A percentile compares a stretch with the other conserved stretches of the same genome.
These are phyloP conservation scores for Pachyrhizus erosus DNA, from an alignment of 306 rosid species.

Conservation along the genomic window DNA sequence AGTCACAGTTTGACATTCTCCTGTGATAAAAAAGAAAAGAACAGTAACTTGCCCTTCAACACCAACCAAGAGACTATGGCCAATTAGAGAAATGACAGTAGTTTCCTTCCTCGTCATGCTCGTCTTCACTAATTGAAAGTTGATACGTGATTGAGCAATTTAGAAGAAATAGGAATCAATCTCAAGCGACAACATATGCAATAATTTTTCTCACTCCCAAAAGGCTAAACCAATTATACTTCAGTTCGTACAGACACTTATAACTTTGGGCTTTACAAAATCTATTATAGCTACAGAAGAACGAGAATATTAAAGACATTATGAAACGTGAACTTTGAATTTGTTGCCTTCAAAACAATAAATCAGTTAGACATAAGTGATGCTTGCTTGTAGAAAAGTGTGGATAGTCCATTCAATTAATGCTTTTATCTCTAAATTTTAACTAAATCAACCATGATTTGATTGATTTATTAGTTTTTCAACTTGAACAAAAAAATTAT, in stretches of 20 bases:
- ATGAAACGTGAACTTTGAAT: background rate
- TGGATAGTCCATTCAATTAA: too few species aligned
- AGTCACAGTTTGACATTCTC: background rate
- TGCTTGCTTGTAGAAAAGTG: too few species aligned
- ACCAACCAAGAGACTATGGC: background rate
- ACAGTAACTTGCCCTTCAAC: background rate
- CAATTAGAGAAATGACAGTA: background rate
- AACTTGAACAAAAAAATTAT: background rate
- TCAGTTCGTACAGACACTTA: background rate
- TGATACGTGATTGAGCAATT: background rate
- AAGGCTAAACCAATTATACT: background rate
- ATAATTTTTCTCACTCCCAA: background rate
- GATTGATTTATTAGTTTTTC: too few species aligned
- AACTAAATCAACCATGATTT: too few species aligned
- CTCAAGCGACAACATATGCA: background rate
- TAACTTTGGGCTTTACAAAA: background rate
- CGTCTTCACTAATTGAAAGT: background rate
- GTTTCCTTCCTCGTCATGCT: background rate
- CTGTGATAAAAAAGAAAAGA: background rate
- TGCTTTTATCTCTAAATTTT: too few species aligned
- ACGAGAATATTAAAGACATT: background rate
- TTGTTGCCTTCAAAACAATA: background rate
- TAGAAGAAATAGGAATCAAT: background rate
- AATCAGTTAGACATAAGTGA: background rate
- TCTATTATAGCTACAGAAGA: background rate